Evolutionary conservation across 2,329 filamentous ascomycete species (phyloP), one percentile per base, ranked within the genome.

Genomic region (Sporothrix pallida): DNA sequence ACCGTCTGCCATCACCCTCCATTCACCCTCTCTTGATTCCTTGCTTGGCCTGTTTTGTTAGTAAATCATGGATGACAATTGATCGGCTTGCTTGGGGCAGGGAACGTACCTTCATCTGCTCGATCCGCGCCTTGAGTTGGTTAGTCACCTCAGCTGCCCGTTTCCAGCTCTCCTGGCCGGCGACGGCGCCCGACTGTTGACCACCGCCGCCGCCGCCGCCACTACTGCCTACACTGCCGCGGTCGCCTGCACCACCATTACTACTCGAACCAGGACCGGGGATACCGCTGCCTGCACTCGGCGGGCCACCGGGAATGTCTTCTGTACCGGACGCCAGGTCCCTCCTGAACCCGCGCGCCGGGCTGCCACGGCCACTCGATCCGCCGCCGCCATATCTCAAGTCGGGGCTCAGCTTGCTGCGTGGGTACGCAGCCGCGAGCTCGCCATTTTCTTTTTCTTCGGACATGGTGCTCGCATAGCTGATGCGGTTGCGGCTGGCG

Each of bases 91-190:
- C n/a, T n/a, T n/a, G 17, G 15, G 52, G 12, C 10, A 9, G 20
- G 31, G 4, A 5, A 79, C 83, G 77, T 79, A 89, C 89, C 88
- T 98, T 99, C 96, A 99, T 99, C 86, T 96, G 93, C 85, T 98
- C 96, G 82, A 99, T 99, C 81, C 96, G 90, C 71, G 95, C 94
- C 85, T 98, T 99, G 79, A 99, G 83, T 81, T 98, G 96, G 82
- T 95, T 98, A 72, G 96, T 99, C 74, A 99, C 96, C 84, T 99
- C 96, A 1, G 96, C 96, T 20, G 96, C 96, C 78, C 96, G 88
- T 84, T 95, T 97, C 96, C 96, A 99, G 81, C 95, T 98, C 84
- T 99, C 96, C 20, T 91, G 90, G 0, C 90, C 90, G 63, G 78
- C 74, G 13, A 72, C 74, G 46, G 71, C 23, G 50, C 75, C 75